These are phyloP conservation scores for Dendrostoma leiphaemia DNA, from an alignment of 2,329 filamentous ascomycete species.

Conservation along the genomic window DNA sequence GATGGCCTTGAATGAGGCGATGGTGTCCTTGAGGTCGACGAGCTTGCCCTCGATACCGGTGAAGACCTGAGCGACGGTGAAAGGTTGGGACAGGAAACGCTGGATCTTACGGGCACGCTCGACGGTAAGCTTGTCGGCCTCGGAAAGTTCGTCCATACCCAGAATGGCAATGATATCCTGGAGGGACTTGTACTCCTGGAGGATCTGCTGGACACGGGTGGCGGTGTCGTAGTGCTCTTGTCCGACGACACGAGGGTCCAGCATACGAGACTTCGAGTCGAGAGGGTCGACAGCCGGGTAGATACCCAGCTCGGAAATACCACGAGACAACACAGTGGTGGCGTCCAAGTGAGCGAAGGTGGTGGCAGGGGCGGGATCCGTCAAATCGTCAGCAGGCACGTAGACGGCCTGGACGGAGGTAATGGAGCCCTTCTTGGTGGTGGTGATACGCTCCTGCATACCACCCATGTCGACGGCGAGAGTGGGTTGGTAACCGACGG, in stretches of 20 bases:
- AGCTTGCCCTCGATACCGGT: conserved; percentile 93
- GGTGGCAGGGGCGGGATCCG: conserved; percentile 97
- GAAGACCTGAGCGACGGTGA: conserved; percentile 83
- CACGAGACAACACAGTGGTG: conserved; percentile 99
- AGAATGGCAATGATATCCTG: conserved; percentile 99
- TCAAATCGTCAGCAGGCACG: conserved; percentile 99
- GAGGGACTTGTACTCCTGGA: conserved; percentile 99
- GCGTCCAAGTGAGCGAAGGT: conserved; percentile 99
- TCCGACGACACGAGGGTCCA: conserved; percentile 97
- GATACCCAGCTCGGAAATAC: conserved; percentile 99
- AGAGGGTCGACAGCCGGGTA: conserved; percentile 99
- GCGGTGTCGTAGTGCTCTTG: conserved; percentile 97
- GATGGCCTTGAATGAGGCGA: conserved; percentile 95
- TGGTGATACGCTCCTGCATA: conserved; percentile 99
- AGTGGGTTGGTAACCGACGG: conserved; percentile 99
- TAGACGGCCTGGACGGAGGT: conserved; percentile 99
- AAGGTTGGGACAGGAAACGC: conserved; percentile 99
- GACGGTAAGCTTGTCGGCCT: conserved; percentile 99
- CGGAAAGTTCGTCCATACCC: conserved; percentile 99
- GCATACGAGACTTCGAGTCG: conserved; percentile 98
- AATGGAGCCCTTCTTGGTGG: conserved; percentile 98
- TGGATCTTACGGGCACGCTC: conserved; percentile 99
- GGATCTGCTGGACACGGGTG: conserved; percentile 95
- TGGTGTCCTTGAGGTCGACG: conserved; percentile 98
- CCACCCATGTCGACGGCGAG: conserved; percentile 98